A percentile compares a stretch with the other conserved stretches of the same genome.
Conservation (phyloP, 2,329 filamentous ascomycete species). For the Colletotrichum graminicola region DNA sequence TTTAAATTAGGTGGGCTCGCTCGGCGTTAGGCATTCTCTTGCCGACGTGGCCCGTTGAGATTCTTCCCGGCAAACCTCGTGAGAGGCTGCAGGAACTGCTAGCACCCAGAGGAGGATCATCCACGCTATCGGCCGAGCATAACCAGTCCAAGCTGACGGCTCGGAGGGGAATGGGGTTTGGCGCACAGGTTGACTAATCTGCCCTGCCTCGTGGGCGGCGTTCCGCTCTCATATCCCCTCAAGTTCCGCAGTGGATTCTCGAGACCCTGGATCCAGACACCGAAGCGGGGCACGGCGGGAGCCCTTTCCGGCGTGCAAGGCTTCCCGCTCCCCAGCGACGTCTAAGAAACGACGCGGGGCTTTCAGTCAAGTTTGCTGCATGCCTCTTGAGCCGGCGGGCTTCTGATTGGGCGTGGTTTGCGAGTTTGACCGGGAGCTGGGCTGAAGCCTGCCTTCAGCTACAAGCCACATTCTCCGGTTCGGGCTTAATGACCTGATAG, state of each 20-base stretch:
- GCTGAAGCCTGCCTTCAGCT: constrained; percentile 39
- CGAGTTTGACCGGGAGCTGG: constrained; percentile 31
- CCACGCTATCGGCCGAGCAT: constrained; percentile 14
- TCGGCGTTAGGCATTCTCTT: background rate
- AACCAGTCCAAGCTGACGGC: background rate
- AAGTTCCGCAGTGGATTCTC: constrained; percentile 33
- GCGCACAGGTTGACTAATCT: constrained; percentile 20
- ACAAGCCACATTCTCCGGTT: constrained; percentile 40
- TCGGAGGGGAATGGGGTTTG: background rate
- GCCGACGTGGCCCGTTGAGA: background rate
- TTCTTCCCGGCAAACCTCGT: background rate
- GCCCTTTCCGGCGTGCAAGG: constrained; percentile 10
- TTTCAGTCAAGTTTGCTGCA: constrained; percentile 13
- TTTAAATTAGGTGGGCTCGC: background rate
- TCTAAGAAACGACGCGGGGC: constrained; percentile 7
- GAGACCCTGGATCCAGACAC: constrained; percentile 7
- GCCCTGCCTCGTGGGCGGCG: background rate
- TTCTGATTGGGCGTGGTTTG: constrained; percentile 32
- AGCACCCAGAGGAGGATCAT: background rate
- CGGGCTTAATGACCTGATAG: constrained; percentile 37
- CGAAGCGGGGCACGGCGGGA: constrained; percentile 14
- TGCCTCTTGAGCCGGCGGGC: constrained; percentile 15
- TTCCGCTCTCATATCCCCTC: constrained; percentile 26
- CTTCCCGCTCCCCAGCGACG: constrained; percentile 6
- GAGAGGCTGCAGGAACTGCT: background rate